Evolutionary conservation across 1,284 basidiomycete genomes (phyloP).

Genomic region (Ceratobasidium sp.): DNA sequence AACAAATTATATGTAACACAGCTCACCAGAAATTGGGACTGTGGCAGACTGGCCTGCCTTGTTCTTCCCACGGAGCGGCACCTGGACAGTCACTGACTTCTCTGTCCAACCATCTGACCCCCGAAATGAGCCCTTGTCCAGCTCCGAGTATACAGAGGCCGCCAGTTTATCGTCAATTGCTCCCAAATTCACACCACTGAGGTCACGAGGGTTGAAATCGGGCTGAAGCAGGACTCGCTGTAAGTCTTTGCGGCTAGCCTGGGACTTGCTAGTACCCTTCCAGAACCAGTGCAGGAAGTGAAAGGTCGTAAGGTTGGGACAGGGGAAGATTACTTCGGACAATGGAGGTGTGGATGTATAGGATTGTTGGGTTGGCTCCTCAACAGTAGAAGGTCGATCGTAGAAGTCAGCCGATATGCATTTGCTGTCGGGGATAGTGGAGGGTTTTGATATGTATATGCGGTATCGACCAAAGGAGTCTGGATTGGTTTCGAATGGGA

Average conservation of each 20-base stretch:
- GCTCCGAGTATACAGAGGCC: not conserved
- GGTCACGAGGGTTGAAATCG: not conserved
- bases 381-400: not conserved
- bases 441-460: not conserved
- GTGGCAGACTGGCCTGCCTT: not conserved
- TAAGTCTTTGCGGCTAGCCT: not conserved
- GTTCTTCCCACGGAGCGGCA: not conserved
- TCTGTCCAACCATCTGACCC: slow-evolving; percentile 30
- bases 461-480: slow-evolving; percentile 35
- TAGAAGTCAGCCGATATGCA: not conserved
- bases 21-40: not conserved
- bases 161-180: not conserved
- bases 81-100: not conserved
- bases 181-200: not conserved
- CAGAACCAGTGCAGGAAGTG: slow-evolving; percentile 18
- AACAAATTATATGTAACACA: not conserved
- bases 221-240: not conserved
- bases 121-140: not conserved
- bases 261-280: not conserved
- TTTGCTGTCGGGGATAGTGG: not conserved
- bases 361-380: not conserved
- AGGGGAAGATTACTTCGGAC: slow-evolving; percentile 3
- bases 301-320: slow-evolving; percentile 28
- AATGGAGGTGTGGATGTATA: not conserved
- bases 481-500: slow-evolving; percentile 15